Base-by-base conservation (phyloP, 805 yeast species). In the Suhomyces emberorum region DNA sequence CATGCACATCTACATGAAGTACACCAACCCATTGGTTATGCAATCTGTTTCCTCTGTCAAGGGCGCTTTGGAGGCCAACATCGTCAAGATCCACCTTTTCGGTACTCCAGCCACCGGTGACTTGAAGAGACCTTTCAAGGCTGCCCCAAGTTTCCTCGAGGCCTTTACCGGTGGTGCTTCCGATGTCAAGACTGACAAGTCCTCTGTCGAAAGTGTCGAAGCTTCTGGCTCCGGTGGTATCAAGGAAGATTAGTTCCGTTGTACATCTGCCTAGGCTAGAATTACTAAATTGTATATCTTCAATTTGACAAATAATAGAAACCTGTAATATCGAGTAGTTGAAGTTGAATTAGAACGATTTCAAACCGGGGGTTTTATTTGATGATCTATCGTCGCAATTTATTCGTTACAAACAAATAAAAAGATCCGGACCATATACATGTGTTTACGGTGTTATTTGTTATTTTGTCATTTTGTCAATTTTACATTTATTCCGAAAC, bases 1-100 rank as follows among this genome's bases (percentile, higher is more conserved):
- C 81, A 89, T 91, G 98, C 98, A 93, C 67, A 57, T 93, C 44
- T 91, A 91, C 79, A 79, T 93, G 95, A 84, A 88, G 68, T 93
- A 88, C 76, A 88, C 97, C 63, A 88, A 93, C 69, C 98, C 98
- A 42, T 77, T 93, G 60, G 80, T 93, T 50, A 84, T 91, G 88
- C 98, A 93, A 72, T 81, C 89, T 46, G 77, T 93, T 51, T 77
- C 95, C 35, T 91, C 96, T 35, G 70, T 93, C 54, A 93, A 93
- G 77, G 70, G 85, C 51, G 95, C 95, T 31, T 67, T 88, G 38
- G 98, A 93, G 70, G 70, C 86, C 55, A 88, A 88, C 69, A 79
- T 88, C 49, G 95, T 91, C 52, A 81, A 87, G 73, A 87, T 93
- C 63, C 96, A 93, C 63, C 56, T 93, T 40, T 85, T 85, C 53